Evolutionary conservation across 257 asterid genomes (phyloP).

Genomic region (Nicotiana obtusifolia): DNA sequence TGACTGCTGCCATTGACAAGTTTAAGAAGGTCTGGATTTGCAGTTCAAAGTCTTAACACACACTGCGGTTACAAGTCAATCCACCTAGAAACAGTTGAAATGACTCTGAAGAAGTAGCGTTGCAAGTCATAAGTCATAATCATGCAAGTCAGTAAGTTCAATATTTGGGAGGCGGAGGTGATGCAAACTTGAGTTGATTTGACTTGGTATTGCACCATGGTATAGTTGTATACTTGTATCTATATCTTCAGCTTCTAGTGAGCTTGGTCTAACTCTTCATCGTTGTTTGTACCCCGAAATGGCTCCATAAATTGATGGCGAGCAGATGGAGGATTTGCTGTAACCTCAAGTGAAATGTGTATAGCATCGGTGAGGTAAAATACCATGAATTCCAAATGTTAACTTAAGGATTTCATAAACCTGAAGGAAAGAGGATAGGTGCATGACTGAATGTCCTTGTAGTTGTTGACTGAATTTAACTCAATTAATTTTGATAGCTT

Average conservation of each 20-base stretch:
- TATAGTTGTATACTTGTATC: neutral
- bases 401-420: neutral
- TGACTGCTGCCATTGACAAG: neutral
- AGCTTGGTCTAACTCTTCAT: constrained; percentile 41
- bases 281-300: constrained; percentile 27
- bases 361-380: neutral
- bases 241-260: constrained; percentile 53
- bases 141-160: neutral
- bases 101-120: neutral
- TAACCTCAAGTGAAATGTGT: neutral
- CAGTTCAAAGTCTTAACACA: neutral
- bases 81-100: neutral
- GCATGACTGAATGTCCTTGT: too few relatives aligned
- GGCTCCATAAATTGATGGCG: constrained; percentile 36
- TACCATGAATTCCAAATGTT: neutral
- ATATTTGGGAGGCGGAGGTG: too few relatives aligned
- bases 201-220: neutral
- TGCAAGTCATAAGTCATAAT: neutral
- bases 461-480: too few relatives aligned
- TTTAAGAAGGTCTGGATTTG: neutral
- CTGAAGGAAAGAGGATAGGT: neutral
- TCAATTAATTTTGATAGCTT: too few relatives aligned
- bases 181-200: constrained; percentile 10
- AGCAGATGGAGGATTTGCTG: neutral
- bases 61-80: neutral